phyloP scores from a whole-genome alignment of 179 eudicot genomes.

The Monotropa hypopitys region DNA sequence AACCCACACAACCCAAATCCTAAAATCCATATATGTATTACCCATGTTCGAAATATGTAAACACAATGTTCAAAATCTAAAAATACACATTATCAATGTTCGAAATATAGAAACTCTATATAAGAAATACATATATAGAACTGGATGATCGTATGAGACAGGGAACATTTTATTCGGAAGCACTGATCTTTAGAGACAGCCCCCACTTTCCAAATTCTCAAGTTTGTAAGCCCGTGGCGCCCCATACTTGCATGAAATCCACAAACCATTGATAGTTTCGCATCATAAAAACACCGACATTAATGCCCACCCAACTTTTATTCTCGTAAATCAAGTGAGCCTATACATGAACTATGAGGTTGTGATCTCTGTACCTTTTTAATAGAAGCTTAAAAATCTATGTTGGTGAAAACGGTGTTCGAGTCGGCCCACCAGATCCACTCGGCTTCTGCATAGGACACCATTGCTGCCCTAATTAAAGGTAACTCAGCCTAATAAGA shows the following conservation, averaged over 20 bases:
- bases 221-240: conserved; percentile 29
- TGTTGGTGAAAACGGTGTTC: conserved; percentile 51
- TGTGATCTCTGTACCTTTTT: conserved; percentile 13
- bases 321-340: conserved; percentile 23
- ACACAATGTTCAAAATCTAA: too few species aligned
- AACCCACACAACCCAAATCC: too few species aligned
- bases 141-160: conserved; percentile 40
- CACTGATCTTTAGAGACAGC: conserved; percentile 13
- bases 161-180: conserved; percentile 31
- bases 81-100: too few species aligned
- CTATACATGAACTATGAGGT: conserved; percentile 41
- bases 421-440: conserved; percentile 75
- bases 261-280: conserved; percentile 57
- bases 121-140: too few species aligned
- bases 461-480: conserved; percentile 36
- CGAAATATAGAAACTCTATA: too few species aligned
- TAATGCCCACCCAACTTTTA: conserved; percentile 38
- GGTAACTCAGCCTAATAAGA: conserved; percentile 39
- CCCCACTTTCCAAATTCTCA: conserved; percentile 37
- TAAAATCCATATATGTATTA: too few species aligned
- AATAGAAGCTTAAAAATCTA: conserved; percentile 20
- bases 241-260: conserved; percentile 38
- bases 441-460: conserved; percentile 56
- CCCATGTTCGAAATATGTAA: too few species aligned
- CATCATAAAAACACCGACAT: conserved; percentile 40